A percentile compares a stretch with the other conserved stretches of the same genome.
Conservation (phyloP, 2,329 filamentous ascomycete species). For the Curvularia eragrostidis region DNA sequence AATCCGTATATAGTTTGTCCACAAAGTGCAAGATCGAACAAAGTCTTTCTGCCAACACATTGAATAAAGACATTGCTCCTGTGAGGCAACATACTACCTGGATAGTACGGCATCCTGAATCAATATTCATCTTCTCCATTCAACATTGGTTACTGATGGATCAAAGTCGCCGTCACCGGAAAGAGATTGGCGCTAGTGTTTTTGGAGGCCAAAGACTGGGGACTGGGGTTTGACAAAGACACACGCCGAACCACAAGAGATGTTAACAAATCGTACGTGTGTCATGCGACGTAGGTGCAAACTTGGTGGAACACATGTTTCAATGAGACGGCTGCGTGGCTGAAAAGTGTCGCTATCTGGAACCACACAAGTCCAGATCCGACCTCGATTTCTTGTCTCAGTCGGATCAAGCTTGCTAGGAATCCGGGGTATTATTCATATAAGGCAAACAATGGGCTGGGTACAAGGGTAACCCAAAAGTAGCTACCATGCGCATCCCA, state of each 20-base stretch:
- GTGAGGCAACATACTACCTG: too few relatives aligned
- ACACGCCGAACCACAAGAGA: background rate
- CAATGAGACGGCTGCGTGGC: background rate
- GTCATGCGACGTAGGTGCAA: background rate
- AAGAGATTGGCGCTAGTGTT: background rate
- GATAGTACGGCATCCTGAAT: background rate
- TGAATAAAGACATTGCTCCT: too few relatives aligned
- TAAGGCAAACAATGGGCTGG: conserved; percentile 14
- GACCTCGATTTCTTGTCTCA: background rate
- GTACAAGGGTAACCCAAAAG: conserved; percentile 29
- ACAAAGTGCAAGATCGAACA: too few relatives aligned
- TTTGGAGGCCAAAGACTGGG: background rate
- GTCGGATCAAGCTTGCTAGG: background rate
- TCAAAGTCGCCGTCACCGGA: background rate
- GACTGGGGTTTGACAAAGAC: background rate
- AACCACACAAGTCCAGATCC: background rate
- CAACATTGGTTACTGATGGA: background rate
- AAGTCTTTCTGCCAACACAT: background rate
- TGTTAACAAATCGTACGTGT: background rate
- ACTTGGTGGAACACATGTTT: background rate
- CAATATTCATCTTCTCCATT: background rate
- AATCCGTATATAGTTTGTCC: background rate
- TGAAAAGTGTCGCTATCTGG: background rate
- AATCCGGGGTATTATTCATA: background rate
- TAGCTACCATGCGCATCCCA: conserved; percentile 36